phyloP scores from a whole-genome alignment of 1,139 yeast species.

The Candida buenavistaensis region DNA sequence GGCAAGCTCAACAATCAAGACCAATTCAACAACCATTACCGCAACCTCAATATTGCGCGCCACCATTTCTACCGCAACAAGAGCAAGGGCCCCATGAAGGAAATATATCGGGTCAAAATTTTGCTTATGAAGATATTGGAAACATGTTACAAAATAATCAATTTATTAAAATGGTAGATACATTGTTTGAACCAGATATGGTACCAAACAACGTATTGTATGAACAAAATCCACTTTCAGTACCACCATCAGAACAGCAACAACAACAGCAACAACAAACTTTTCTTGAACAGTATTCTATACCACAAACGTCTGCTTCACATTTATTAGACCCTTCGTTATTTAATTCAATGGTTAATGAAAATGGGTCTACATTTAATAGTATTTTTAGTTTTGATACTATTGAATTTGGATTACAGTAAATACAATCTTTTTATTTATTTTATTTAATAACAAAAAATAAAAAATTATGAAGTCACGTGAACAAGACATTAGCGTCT shows the following conservation, averaged over 20 bases:
- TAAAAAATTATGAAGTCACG: too few species aligned
- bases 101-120: too few species aligned
- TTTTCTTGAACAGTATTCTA: neutral
- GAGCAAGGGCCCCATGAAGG: constrained; percentile 1
- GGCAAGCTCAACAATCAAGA: too few species aligned
- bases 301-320: too few species aligned
- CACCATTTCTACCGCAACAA: constrained; percentile 1
- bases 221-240: neutral
- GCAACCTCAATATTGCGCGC: too few species aligned
- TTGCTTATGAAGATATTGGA: too few species aligned
- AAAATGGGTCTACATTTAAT: constrained; percentile 9
- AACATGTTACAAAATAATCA: constrained; percentile 6
- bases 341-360: constrained; percentile 4
- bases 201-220: too few species aligned
- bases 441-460: too few species aligned
- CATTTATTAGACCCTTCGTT: constrained; percentile 4
- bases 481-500: too few species aligned
- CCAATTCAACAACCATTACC: too few species aligned
- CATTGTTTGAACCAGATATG: constrained; percentile 8
- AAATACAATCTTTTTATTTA: too few species aligned
- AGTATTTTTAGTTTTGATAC: constrained; percentile 12
- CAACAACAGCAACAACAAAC: constrained; percentile 1
- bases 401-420: constrained; percentile 7
- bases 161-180: constrained; percentile 11
- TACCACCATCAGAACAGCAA: too few species aligned